Conservation (phyloP, 805 yeast genomes). For the Wilhelminamyces savonicus region DNA sequence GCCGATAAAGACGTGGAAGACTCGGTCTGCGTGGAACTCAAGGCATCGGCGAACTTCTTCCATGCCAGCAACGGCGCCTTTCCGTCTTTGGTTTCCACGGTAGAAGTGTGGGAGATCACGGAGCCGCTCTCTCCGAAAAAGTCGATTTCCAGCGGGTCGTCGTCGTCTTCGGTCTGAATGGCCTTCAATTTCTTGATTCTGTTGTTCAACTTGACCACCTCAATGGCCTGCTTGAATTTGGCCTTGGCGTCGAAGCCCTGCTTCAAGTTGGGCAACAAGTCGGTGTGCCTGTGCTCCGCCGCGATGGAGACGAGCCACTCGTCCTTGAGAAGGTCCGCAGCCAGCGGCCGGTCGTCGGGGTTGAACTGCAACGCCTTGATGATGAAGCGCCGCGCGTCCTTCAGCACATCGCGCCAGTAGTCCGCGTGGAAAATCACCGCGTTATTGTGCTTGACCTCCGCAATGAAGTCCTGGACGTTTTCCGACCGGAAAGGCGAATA, state of each 20-base stretch:
- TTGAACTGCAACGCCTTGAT: conserved; percentile 61
- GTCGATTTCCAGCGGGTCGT: conserved; percentile 41
- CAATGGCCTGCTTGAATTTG: conserved; percentile 81
- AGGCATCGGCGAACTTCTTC: conserved; percentile 19
- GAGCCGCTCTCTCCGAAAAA: conserved; percentile 32
- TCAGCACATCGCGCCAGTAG: conserved; percentile 79
- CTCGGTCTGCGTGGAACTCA: conserved; percentile 13
- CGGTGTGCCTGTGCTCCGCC: conserved; percentile 43
- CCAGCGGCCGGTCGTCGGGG: conserved; percentile 65
- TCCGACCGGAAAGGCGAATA: conserved; percentile 90
- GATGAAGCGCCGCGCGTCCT: conserved; percentile 77
- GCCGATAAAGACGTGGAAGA: conserved; percentile 17
- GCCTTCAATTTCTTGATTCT: conserved; percentile 66
- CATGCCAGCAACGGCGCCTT: conserved; percentile 15
- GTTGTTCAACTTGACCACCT: conserved; percentile 75
- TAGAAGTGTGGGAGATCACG: conserved; percentile 3
- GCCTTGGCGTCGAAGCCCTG: conserved; percentile 78
- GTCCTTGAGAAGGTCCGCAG: conserved; percentile 56
- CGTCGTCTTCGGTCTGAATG: conserved; percentile 53
- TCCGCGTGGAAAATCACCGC: conserved; percentile 82
- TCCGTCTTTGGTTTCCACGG: conserved; percentile 3
- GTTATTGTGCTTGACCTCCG: conserved; percentile 65
- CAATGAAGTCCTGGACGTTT: conserved; percentile 69
- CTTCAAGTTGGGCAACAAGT: conserved; percentile 75
- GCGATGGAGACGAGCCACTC: conserved; percentile 62